A percentile compares a stretch with the other conserved stretches of the same genome.
phyloP scores from a whole-genome alignment of 345 rosid species.

The Pseudoturritis turrita region DNA sequence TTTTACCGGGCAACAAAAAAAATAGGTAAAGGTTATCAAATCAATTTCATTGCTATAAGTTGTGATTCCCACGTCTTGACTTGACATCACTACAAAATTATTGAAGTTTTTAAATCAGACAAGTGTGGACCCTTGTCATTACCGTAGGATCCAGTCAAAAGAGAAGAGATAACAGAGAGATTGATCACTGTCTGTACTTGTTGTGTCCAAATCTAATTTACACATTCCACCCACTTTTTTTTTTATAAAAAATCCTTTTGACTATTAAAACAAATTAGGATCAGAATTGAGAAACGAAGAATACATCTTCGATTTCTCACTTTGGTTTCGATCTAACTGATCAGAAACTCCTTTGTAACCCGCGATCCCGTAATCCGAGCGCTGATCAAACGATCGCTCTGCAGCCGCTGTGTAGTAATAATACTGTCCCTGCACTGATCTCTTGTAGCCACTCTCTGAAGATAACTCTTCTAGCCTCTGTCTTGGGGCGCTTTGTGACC shows the following conservation, averaged over 20 bases:
- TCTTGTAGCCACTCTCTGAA: conserved; percentile 27
- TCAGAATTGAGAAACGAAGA: conserved; percentile 24
- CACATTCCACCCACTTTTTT: conserved; percentile 7
- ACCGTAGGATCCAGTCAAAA: conserved; percentile 13
- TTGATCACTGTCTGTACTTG: conserved; percentile 15
- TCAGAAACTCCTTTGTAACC: conserved; percentile 16
- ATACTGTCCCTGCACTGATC: conserved; percentile 40
- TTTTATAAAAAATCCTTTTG: background rate
- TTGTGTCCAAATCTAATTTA: conserved; percentile 21
- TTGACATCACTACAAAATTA: conserved; percentile 20
- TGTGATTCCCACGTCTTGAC: conserved; percentile 29
- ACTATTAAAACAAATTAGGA: background rate
- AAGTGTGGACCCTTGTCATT: background rate
- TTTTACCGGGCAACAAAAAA: background rate
- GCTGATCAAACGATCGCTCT: conserved; percentile 33
- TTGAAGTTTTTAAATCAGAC: conserved; percentile 4
- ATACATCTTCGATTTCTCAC: conserved; percentile 24
- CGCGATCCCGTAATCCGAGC: conserved; percentile 34
- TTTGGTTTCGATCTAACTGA: conserved; percentile 7
- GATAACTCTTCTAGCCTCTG: conserved; percentile 64
- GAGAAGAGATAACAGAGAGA: conserved; percentile 15
- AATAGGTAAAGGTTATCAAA: conserved; percentile 10
- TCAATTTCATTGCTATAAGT: conserved; percentile 14
- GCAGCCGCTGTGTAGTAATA: conserved; percentile 28
- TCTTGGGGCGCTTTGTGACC: conserved; percentile 94